These are phyloP conservation scores for Mucor lusitanicus DNA, from an alignment of 371 early-diverging fungal genomes.

Conservation along the genomic window DNA sequence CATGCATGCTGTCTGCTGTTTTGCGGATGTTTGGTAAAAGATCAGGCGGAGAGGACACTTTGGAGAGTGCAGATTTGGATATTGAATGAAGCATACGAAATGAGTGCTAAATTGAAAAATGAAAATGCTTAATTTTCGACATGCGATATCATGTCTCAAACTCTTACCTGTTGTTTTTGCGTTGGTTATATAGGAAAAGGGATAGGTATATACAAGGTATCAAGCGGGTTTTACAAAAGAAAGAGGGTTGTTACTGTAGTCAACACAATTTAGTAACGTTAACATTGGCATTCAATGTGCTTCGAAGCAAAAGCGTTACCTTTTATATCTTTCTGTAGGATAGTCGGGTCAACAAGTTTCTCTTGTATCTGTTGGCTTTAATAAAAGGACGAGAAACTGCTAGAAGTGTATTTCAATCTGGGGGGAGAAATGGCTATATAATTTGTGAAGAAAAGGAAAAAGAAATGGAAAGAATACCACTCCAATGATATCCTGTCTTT, in stretches of 20 bases:
- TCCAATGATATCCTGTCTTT: no score
- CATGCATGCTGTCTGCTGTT: neutral
- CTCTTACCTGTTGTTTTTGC: neutral
- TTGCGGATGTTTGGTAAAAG: neutral
- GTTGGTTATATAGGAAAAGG: neutral
- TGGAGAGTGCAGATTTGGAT: neutral
- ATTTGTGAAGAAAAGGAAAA: no score
- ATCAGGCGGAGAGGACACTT: neutral
- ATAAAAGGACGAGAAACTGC: no score
- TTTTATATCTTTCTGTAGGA: neutral
- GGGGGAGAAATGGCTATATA: no score
- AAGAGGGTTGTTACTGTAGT: neutral
- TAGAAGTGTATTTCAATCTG: no score
- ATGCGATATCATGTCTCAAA: neutral
- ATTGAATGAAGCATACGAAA: neutral
- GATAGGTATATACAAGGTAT: slow-evolving; percentile 14
- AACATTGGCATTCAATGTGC: neutral
- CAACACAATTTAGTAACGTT: neutral
- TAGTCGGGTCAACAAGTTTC: no score
- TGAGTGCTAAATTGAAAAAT: neutral
- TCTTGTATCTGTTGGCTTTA: no score
- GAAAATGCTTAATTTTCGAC: neutral
- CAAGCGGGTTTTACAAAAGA: neutral
- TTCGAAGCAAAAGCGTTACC: neutral
- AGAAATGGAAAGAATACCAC: no score